Conservation (phyloP, 2,329 filamentous ascomycete species). For the Aspergillus jensenii region DNA sequence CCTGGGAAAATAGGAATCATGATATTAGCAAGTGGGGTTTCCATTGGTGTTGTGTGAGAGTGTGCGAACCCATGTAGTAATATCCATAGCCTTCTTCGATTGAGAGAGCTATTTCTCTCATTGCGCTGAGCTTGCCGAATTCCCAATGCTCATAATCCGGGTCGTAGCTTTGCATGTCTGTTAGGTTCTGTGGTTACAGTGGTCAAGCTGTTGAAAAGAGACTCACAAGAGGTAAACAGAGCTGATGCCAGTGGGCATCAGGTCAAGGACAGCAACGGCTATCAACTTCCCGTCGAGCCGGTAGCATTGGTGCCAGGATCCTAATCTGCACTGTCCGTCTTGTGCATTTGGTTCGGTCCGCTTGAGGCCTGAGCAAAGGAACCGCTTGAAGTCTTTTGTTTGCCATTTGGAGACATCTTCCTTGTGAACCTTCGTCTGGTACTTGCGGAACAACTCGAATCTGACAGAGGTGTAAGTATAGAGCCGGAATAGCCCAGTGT, state of each 20-base stretch:
- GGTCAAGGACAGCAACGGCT: constrained; percentile 49
- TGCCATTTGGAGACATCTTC: constrained; percentile 47
- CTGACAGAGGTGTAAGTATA: constrained; percentile 20
- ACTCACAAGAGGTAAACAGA: constrained; percentile 52
- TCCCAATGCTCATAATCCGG: constrained; percentile 60
- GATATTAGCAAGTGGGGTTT: background rate
- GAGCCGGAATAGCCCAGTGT: no score
- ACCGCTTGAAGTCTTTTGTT: constrained; percentile 46
- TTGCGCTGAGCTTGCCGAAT: constrained; percentile 63
- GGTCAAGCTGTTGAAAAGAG: background rate
- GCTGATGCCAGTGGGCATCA: constrained; percentile 49
- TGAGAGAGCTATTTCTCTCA: constrained; percentile 59
- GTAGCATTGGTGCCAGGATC: constrained; percentile 53
- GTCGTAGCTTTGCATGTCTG: constrained; percentile 50
- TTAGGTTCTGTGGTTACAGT: background rate
- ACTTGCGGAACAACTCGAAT: constrained; percentile 48
- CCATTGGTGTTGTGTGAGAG: background rate
- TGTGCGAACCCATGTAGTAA: constrained; percentile 62
- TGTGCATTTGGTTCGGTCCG: constrained; percentile 36
- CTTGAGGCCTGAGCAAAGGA: constrained; percentile 48
- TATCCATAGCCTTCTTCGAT: constrained; percentile 56
- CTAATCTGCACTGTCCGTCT: constrained; percentile 44
- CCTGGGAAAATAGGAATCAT: constrained; percentile 33
- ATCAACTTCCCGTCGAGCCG: constrained; percentile 50
- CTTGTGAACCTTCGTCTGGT: constrained; percentile 48